Evolutionary conservation across 1,284 basidiomycete species (phyloP), one percentile per base, ranked within the genome.

Genomic region (Rhodotorula sp.): DNA sequence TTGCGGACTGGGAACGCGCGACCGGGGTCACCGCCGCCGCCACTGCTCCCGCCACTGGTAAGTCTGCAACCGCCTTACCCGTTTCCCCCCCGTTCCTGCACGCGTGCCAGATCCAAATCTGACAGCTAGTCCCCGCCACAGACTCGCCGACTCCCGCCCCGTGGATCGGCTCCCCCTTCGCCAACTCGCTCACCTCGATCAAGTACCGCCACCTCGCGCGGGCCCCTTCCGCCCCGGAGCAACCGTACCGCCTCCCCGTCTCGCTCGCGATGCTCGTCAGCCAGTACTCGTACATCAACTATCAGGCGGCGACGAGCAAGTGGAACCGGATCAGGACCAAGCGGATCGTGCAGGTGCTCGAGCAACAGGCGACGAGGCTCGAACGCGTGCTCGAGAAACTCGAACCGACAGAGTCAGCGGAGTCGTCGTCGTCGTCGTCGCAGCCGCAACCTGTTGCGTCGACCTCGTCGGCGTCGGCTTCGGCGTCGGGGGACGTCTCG

Each of bases 231-330:
- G 34, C 57, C 0, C 64, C 67, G 5, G 18, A 52, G 5, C 26
- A 58, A 16, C 68, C 68, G n/a, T 76, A 74, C 62, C 29, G 15
- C 31, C 51, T 76, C 15, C 69, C 75, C 21, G 69, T 66, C 16
- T 64, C 65, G 29, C 60, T 76, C 54, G 56, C 70, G 39, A 54
- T 54, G 29, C 62, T 64, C 57, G 57, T 69, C 58, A 62, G 66
- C 2, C 68, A 63, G 46, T 49, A 60, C 26, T 62, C 72, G 5
- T 52, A 58, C 20, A n/a, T 34, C 20, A 48, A 52, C 31, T 64
- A 66, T 58, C 70, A 76, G n/a, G 56, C 62, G 16, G 21, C 48
- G 5, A 74, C 72, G 6, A 58, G 65, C 16, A 59, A 62, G 5
- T 70, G 67, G 64, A 48, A 69, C 56, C 70, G 72, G 6, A 21